Evolutionary conservation across 306 rosid genomes (phyloP).

Genomic region (Trifolium repens): DNA sequence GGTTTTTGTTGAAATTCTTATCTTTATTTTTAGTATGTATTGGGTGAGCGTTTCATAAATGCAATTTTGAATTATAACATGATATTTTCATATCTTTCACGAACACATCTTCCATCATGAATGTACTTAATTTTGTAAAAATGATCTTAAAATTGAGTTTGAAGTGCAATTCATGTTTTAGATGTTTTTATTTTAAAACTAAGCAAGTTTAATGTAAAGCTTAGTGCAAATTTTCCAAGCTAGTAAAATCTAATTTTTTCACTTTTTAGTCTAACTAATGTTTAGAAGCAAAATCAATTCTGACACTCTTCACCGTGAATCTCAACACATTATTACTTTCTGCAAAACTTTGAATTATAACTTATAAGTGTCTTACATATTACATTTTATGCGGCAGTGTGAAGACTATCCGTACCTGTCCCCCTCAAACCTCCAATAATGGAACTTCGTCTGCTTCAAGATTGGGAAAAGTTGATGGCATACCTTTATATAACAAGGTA

Average conservation of each 20-base stretch:
- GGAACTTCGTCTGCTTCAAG: slow-evolving; percentile 77
- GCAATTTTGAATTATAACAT: not conserved
- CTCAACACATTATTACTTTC: slow-evolving; percentile 13
- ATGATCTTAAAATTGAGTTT: not conserved
- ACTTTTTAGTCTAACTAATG: slow-evolving; percentile 3
- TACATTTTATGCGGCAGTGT: slow-evolving; percentile 64
- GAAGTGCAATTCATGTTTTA: not conserved
- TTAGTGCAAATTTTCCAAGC: not conserved
- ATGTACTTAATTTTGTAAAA: not conserved
- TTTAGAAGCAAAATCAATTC: slow-evolving; percentile 1
- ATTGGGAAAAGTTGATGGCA: slow-evolving; percentile 74
- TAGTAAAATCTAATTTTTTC: not conserved
- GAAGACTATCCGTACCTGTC: slow-evolving; percentile 95
- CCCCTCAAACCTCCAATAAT: slow-evolving; percentile 75
- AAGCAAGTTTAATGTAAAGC: slow-evolving; percentile 7
- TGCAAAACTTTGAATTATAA: slow-evolving; percentile 26
- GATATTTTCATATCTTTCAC: not conserved
- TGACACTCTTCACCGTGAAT: not conserved
- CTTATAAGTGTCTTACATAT: not conserved
- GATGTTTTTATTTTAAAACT: not conserved
- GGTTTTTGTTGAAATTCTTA: slow-evolving; percentile 3
- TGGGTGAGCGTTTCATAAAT: not conserved
- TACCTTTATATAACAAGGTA: slow-evolving; percentile 86
- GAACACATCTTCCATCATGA: not conserved
- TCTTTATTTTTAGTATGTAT: not conserved